Evolutionary conservation across 2,329 filamentous ascomycete genomes (phyloP), one percentile per base, ranked within the genome.

Genomic region (Colletotrichum higginsianum): DNA sequence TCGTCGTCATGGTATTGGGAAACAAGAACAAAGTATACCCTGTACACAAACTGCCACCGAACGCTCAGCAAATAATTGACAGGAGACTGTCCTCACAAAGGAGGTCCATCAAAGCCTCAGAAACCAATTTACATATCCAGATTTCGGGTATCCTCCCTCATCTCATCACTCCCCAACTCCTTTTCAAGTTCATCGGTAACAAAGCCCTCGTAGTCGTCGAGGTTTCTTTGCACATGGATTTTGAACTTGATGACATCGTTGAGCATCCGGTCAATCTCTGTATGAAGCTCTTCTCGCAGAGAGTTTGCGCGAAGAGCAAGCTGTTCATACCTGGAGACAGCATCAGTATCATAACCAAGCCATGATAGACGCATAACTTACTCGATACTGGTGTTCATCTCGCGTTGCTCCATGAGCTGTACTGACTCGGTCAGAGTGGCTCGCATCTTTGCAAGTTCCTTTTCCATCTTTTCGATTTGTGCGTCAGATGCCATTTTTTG

Each of bases 191-290:
- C 96, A 75, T 97, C 94, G 2, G 94, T 92, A 8, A 98, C 94
- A 79, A 98, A 98, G 67, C 92, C 91, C 83, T 99, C 96, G 81
- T 98, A 98, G 78, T 96, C 94, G 80, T 98, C 96, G 65, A 99
- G 86, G 71, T 91, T 92, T 84, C 95, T 95, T 82, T 99, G 96
- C 62, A 99, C 88, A 79, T 98, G 95, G 75, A 99, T 94, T 85
- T 99, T 99, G 89, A 99, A 98, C 79, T 97, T 95, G 85, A 98
- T 97, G 73, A 98, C 93, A 79, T 98, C 95, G 83, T 98, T 97
- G 72, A 99, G 85, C 90, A 98, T 97, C 77, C 92, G 92, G 84
- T 98, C 96, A 77, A 98, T 94, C 81, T 98, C 95, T 0, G 95
- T 98, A 81, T 99, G 96, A n/a, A 99, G 87, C 80, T 98, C 95